Conservation (phyloP, 2,329 filamentous ascomycete genomes). For the Penicillium crustosum region DNA sequence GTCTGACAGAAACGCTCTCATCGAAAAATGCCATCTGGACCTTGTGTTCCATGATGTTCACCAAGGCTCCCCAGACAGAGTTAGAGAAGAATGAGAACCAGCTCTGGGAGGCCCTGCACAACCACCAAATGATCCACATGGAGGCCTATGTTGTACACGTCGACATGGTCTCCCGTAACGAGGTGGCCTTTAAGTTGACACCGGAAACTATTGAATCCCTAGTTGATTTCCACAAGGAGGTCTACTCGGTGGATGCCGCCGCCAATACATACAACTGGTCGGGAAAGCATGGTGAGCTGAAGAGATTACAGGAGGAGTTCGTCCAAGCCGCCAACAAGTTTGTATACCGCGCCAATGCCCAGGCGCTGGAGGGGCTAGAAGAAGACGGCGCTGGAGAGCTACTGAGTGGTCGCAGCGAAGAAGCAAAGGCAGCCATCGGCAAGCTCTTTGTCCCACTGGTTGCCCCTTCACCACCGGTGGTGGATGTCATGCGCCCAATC, state of each 20-base stretch:
- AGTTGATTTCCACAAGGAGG: constrained; percentile 93
- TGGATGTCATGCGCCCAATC: constrained; percentile 84
- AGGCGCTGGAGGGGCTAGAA: constrained; percentile 90
- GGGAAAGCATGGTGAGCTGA: constrained; percentile 92
- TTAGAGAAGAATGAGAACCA: constrained; percentile 79
- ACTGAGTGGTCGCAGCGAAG: constrained; percentile 84
- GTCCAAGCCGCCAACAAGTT: constrained; percentile 96
- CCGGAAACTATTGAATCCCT: constrained; percentile 89
- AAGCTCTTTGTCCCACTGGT: constrained; percentile 81
- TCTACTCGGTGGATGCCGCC: constrained; percentile 87
- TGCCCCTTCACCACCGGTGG: constrained; percentile 80
- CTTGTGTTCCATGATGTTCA: constrained; percentile 85
- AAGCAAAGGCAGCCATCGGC: constrained; percentile 85
- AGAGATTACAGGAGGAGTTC: constrained; percentile 96
- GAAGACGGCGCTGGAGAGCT: constrained; percentile 95
- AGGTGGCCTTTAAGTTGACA: constrained; percentile 97
- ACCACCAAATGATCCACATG: constrained; percentile 88
- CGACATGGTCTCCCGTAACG: constrained; percentile 96
- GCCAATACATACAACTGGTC: constrained; percentile 92
- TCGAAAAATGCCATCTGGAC: constrained; percentile 92
- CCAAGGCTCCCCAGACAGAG: constrained; percentile 83
- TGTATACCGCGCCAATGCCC: constrained; percentile 85
- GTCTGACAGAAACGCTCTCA: constrained; percentile 90
- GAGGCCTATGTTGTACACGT: constrained; percentile 98
- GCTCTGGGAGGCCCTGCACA: constrained; percentile 82